Base-by-base conservation (phyloP, 441 rosid species). In the Adansonia gregorii region DNA sequence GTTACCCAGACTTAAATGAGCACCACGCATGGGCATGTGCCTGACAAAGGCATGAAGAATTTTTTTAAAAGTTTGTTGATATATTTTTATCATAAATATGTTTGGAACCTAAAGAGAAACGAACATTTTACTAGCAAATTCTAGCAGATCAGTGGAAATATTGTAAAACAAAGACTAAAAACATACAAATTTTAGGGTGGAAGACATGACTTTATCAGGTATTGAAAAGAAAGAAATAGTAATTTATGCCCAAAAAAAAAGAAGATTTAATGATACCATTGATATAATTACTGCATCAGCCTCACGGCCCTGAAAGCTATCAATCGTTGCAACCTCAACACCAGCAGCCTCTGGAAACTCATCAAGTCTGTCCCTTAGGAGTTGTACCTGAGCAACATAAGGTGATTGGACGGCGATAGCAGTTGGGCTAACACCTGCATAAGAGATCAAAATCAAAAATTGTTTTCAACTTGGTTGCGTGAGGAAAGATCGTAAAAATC, bases 231-330 rank as follows among this genome's bases (percentile, higher is more conserved):
- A 35, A 55, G 11, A 41, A 9, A 22, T 14, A 3, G 76, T 8
- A 67, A 61, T 17, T 9, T 15, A 15, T 6, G 17, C 48, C 31
- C 39, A 15, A 49, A 31, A 0, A 73, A 22, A 24, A 19, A 35
- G 41, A 35, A 35, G n/a, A 12, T 19, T 20, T 67, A 45, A 63
- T 12, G 8, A 73, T 91, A 96, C 99, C 99, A 96, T 96, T 82
- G 98, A 96, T 83, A 96, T 94, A 69, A 96, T 91, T 19, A 93
- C 97, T 59, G 97, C 98, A 89, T 96, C 99, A 79, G 98, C 98
- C 63, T 93, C 98, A 6, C 99, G 91, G 0, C 99, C 99, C 85
- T 96, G 98, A 84, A 94, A 96, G 87, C 98, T 94, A 78, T 96
- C 99, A n/a, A 96, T 91, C 51, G 98, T 96, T 79, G 97, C 92